Base-by-base conservation (phyloP, 192 early-diverging fungal species). In the Umbelopsis sp. region DNA sequence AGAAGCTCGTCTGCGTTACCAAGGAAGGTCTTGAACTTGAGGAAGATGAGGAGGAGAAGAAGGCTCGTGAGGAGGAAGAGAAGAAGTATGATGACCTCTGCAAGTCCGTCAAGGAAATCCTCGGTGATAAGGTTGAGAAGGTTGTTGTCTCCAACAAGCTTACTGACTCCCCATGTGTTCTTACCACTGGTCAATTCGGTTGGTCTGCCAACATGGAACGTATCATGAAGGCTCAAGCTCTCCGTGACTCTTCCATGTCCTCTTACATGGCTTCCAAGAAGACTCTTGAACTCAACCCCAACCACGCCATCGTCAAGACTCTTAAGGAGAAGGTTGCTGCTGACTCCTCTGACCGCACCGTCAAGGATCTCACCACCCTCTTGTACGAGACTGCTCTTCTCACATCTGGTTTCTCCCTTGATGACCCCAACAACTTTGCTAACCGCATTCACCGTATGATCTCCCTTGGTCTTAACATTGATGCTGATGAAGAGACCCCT, bases 151-250 rank as follows among this genome's bases (percentile, higher is more conserved):
- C 98, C 69, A 96, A 96, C 92, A 91, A 95, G 86, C 95, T 99
- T 79, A 87, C 90, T 73, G 94, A 96, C 87, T 97, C 96, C 45
- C 98, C 98, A 53, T 98, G 97, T 88, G 97, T 97, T 66, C 91
- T 99, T 78, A 93, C 97, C 81, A 98, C 98, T 71, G 96, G 96
- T 74, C 96, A 98, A 84, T 97, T 92, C 79, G 98, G 97, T 71
- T 99, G 97, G 97, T 97, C 97, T 47, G 97, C 96, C 77, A 99
- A 98, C 93, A 98, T 99, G 96, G 98, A 99, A 88, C 96, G 98
- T 89, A 98, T 99, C 93, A 99, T 99, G 98, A 98, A 96, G 89
- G 95, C 98, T 66, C 98, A 99, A 86, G 97, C 98, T 49, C 91
- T 99, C 82, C 94, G 97, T 84, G 97, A 99, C 86, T 92, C 92